Conservation (phyloP, 805 yeast genomes). For the Nakazawaea holstii region DNA sequence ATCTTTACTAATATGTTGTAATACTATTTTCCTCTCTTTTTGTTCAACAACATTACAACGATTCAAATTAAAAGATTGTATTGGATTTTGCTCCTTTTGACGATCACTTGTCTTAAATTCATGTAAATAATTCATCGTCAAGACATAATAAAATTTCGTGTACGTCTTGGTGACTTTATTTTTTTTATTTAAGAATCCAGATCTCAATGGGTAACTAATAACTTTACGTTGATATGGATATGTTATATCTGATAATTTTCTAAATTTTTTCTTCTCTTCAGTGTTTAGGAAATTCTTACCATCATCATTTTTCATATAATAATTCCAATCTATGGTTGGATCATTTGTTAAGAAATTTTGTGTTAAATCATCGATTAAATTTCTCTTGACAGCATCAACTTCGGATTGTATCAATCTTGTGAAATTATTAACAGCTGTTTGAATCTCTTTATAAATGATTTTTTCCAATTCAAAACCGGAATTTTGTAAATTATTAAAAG, state of each 20-base stretch:
- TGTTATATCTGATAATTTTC: slow-evolving; percentile 44
- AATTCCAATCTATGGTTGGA: slow-evolving; percentile 66
- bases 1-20: slow-evolving; percentile 28
- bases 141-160: slow-evolving; percentile 57
- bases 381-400: slow-evolving; percentile 38
- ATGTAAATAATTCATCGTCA: slow-evolving; percentile 62
- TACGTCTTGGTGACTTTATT: slow-evolving; percentile 58
- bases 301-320: slow-evolving; percentile 43
- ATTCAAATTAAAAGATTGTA: slow-evolving; percentile 34
- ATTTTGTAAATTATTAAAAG: slow-evolving; percentile 56
- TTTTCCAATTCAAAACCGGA: slow-evolving; percentile 63
- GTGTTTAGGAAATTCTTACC: slow-evolving; percentile 35
- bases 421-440: slow-evolving; percentile 48
- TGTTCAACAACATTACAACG: slow-evolving; percentile 25
- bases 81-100: slow-evolving; percentile 44
- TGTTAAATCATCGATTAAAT: slow-evolving; percentile 48
- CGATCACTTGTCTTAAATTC: slow-evolving; percentile 58
- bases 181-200: slow-evolving; percentile 56
- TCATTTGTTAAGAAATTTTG: slow-evolving; percentile 50
- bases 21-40: slow-evolving; percentile 31
- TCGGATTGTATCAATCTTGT: slow-evolving; percentile 47
- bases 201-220: slow-evolving; percentile 47
- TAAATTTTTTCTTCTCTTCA: slow-evolving; percentile 19
- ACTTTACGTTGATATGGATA: slow-evolving; percentile 50
- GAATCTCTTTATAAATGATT: slow-evolving; percentile 58